Evolutionary conservation across 192 early-diverging fungal species (phyloP).

Genomic region (Pecoramyces ruminantium): DNA sequence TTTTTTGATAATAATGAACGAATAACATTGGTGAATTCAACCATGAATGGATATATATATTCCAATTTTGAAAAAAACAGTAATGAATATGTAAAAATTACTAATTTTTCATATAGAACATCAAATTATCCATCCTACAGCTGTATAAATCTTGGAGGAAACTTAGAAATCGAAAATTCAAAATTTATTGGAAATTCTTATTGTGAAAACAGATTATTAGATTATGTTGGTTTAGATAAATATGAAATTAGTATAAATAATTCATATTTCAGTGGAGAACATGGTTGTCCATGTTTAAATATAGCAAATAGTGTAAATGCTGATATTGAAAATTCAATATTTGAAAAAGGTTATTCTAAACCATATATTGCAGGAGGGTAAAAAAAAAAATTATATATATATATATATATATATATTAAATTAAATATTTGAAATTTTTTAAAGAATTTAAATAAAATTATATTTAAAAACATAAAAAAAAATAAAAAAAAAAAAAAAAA

Average conservation of each 20-base stretch:
- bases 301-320: background rate
- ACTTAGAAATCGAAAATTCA: background rate
- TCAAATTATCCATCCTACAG: background rate
- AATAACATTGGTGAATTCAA: too few species aligned
- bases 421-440: too few species aligned
- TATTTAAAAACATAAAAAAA: too few species aligned
- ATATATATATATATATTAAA: too few species aligned
- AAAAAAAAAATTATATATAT: too few species aligned
- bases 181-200: background rate
- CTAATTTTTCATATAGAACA: background rate
- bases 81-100: background rate
- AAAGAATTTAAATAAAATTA: too few species aligned
- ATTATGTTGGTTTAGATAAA: background rate
- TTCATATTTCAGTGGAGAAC: background rate
- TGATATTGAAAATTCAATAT: background rate
- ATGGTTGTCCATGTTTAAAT: background rate
- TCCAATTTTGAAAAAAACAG: background rate
- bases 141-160: background rate
- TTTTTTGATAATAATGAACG: background rate
- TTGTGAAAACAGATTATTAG: background rate
- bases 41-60: background rate
- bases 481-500: too few species aligned
- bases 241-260: background rate
- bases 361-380: too few species aligned
- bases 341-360: background rate